phyloP scores from a whole-genome alignment of 1,284 basidiomycete genomes.

The Meripilus lineatus region DNA sequence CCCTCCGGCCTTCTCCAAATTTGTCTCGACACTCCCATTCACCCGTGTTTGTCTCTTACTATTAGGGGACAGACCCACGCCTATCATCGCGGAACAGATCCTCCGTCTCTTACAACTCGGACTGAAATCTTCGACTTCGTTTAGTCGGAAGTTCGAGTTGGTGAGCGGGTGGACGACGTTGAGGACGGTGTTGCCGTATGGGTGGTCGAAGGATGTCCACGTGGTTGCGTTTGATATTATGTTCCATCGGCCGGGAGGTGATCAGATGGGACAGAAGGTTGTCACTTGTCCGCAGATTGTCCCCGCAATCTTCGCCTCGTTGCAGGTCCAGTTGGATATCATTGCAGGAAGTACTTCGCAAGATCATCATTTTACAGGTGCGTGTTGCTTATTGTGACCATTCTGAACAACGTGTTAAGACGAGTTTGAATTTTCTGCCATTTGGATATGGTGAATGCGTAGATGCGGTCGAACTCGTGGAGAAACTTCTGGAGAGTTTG shows the following conservation, averaged over 20 bases:
- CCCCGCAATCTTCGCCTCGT: slow-evolving; percentile 59
- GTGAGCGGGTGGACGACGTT: slow-evolving; percentile 72
- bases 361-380: slow-evolving; percentile 8
- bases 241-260: slow-evolving; percentile 35
- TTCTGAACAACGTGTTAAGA: too few relatives aligned
- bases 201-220: slow-evolving; percentile 65
- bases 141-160: slow-evolving; percentile 70
- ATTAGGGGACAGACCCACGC: slow-evolving; percentile 61
- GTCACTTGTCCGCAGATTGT: slow-evolving; percentile 57
- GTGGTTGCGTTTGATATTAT: slow-evolving; percentile 61
- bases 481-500: slow-evolving; percentile 60
- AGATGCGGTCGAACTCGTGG: slow-evolving; percentile 25
- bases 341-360: slow-evolving; percentile 22
- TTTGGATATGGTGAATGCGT: background rate
- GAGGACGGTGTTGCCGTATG: slow-evolving; percentile 56
- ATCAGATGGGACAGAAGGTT: slow-evolving; percentile 29
- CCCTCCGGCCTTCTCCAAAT: slow-evolving; percentile 52
- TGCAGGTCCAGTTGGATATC: slow-evolving; percentile 39
- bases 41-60: slow-evolving; percentile 71
- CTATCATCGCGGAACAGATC: slow-evolving; percentile 53
- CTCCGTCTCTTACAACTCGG: slow-evolving; percentile 56
- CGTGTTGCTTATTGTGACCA: background rate
- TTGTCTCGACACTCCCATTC: slow-evolving; percentile 64
- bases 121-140: slow-evolving; percentile 48
- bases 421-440: background rate